phyloP scores from a whole-genome alignment of 495 filamentous ascomycete species.

The Filosporella fistucella region DNA sequence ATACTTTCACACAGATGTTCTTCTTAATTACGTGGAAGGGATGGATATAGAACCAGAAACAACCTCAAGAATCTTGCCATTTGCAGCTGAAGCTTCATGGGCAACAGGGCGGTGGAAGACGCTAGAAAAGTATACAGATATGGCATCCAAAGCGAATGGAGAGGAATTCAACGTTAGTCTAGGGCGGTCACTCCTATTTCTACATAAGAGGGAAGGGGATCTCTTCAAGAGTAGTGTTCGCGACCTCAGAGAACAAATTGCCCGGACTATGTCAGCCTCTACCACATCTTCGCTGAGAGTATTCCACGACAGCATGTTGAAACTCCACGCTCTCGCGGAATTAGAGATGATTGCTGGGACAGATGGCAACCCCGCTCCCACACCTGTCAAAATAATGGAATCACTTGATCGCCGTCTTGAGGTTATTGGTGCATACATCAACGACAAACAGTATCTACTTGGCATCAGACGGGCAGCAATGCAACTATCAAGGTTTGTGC shows the following conservation, averaged over 20 bases:
- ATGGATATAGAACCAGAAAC: slow-evolving; percentile 52
- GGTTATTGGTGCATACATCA: slow-evolving; percentile 76
- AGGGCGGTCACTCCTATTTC: slow-evolving; percentile 63
- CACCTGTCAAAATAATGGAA: slow-evolving; percentile 43
- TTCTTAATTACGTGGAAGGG: slow-evolving; percentile 78
- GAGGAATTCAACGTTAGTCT: slow-evolving; percentile 81
- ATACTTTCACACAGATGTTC: slow-evolving; percentile 49
- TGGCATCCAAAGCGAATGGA: slow-evolving; percentile 42
- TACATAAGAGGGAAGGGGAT: slow-evolving; percentile 48
- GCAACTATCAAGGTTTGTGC: slow-evolving; percentile 39
- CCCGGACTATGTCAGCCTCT: slow-evolving; percentile 66
- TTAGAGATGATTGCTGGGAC: slow-evolving; percentile 70
- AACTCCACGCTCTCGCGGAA: slow-evolving; percentile 82
- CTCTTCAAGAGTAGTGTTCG: slow-evolving; percentile 56
- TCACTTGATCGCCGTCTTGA: slow-evolving; percentile 72
- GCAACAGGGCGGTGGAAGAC: slow-evolving; percentile 76
- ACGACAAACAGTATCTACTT: slow-evolving; percentile 93
- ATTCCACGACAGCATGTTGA: slow-evolving; percentile 76
- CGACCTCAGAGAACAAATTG: slow-evolving; percentile 63
- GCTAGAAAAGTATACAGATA: slow-evolving; percentile 62
- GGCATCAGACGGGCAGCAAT: slow-evolving; percentile 81
- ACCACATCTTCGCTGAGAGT: slow-evolving; percentile 73
- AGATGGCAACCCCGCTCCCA: slow-evolving; percentile 8
- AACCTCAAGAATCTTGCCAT: slow-evolving; percentile 61
- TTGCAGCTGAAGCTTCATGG: slow-evolving; percentile 88